Percentiles rank a stretch among this genome's conserved stretches.
phyloP scores from a whole-genome alignment of 1,284 basidiomycete species.

The Irpex rosettiformis region DNA sequence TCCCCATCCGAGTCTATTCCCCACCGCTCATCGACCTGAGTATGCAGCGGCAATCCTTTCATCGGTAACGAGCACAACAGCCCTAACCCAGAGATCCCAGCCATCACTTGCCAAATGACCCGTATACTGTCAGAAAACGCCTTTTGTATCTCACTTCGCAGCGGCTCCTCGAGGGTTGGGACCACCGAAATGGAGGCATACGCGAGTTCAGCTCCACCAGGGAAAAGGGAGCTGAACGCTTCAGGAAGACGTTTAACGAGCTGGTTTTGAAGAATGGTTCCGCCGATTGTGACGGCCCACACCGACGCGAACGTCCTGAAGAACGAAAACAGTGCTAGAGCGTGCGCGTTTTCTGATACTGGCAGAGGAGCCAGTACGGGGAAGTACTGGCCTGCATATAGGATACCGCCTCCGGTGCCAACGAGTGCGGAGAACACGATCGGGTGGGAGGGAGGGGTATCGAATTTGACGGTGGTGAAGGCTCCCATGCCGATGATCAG shows the following conservation, averaged over 20 bases:
- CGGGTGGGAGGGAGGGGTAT: constrained; percentile 19
- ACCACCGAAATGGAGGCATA: not conserved
- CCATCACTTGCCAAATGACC: not conserved
- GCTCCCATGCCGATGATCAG: constrained; percentile 22
- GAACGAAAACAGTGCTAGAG: constrained; percentile 11
- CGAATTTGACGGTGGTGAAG: constrained; percentile 26
- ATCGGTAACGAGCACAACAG: not conserved
- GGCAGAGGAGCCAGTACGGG: constrained; percentile 25
- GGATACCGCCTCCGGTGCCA: constrained; percentile 12
- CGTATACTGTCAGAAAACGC: not conserved
- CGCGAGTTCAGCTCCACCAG: not conserved
- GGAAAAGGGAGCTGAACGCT: not conserved
- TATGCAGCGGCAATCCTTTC: constrained; percentile 10
- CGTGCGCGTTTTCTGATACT: constrained; percentile 15
- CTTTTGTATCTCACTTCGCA: not conserved
- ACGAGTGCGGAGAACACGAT: constrained; percentile 7
- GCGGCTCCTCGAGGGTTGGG: not conserved
- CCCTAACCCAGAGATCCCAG: not conserved
- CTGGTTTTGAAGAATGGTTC: not conserved
- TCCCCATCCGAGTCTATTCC: no score
- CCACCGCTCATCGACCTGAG: constrained; percentile 11
- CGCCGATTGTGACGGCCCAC: constrained; percentile 1
- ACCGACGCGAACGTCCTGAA: constrained; percentile 14
- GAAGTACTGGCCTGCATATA: constrained; percentile 17
- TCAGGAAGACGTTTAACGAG: not conserved